Conservation (phyloP, 2,329 filamentous ascomycete genomes). For the Teratosphaeria pseudoeucalypti region DNA sequence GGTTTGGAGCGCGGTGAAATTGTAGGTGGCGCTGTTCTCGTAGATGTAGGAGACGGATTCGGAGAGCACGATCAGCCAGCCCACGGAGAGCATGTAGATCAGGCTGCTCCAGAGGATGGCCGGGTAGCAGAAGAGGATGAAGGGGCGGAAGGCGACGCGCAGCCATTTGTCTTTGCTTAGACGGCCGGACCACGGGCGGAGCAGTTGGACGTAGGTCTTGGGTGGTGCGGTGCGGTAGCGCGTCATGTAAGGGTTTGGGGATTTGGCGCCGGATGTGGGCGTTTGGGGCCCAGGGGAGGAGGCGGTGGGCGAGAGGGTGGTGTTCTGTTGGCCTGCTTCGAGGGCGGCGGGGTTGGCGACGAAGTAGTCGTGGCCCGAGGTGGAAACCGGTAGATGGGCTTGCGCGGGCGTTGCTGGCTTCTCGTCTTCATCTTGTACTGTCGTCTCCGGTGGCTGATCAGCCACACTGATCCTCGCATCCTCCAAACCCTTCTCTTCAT, state of each 20-base stretch:
- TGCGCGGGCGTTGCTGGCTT: background rate
- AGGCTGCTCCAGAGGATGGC: constrained; percentile 78
- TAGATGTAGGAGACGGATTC: constrained; percentile 79
- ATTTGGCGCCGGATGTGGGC: constrained; percentile 3
- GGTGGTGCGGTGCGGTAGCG: constrained; percentile 56
- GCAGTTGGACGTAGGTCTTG: constrained; percentile 62
- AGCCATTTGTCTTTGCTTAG: constrained; percentile 70
- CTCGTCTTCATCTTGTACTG: background rate
- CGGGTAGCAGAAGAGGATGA: constrained; percentile 80
- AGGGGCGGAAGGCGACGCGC: constrained; percentile 65
- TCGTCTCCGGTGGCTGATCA: background rate
- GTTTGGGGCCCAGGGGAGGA: background rate
- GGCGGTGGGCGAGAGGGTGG: background rate
- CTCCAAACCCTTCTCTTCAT: too few relatives aligned
- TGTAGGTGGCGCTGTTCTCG: constrained; percentile 56
- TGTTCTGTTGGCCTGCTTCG: constrained; percentile 2
- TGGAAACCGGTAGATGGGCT: background rate
- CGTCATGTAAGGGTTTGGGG: constrained; percentile 51
- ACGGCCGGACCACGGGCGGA: constrained; percentile 68
- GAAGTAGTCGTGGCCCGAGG: background rate
- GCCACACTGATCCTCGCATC: background rate
- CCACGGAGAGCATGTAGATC: constrained; percentile 78
- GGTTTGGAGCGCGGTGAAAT: constrained; percentile 70
- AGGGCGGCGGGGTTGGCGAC: background rate
- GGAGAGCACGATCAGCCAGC: constrained; percentile 91